Evolutionary conservation across 1,284 basidiomycete genomes (phyloP), one percentile per base, ranked within the genome.

Genomic region (Sporisorium exsertum): DNA sequence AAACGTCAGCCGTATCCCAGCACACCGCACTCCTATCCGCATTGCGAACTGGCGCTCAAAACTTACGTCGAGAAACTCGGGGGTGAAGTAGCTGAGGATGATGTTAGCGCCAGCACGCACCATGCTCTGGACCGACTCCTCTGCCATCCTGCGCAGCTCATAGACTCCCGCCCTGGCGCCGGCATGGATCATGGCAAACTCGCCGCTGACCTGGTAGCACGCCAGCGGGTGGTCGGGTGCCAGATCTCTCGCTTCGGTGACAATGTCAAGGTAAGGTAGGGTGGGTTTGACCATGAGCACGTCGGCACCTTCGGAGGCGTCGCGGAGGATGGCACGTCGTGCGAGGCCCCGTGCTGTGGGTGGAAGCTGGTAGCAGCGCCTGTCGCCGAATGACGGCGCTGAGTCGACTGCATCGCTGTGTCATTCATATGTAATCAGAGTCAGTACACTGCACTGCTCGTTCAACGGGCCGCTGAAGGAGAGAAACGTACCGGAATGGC

Each of bases 281-380:
- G 94, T 90, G 12, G 97, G 97, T 86, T 99, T 99, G 84, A 99
- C 94, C 96, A 99, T 99, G 84, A 99, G 91, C 79, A 99, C 94
- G 85, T 99, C 97, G 18, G 97, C 97, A 24, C 97, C 97, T 87
- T 99, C 96, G n/a, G 85, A 87, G 0, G 91, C 89, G 85, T 99
- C 97, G 42, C 93, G 84, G 80, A 96, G 93, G 57, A 99, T 94
- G 0, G 97, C 97, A 61, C 97, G 90, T 29, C 93, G 90, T 1
- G 97, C 97, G 35, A 99, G 90, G 9, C 95, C 95, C 70, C 94
- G 92, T 22, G 91, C 95, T 24, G 90, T 87, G 0, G 94, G 92
- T 0, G 96, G 96, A 0, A 99, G 91, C 86, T 99, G 97, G 86
- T 99, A 99, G 87, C 96, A 98, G 87, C 97, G 96, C 64, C 96